phyloP scores from a whole-genome alignment of 2,329 filamentous ascomycete genomes.

The Colletotrichum somersetense region DNA sequence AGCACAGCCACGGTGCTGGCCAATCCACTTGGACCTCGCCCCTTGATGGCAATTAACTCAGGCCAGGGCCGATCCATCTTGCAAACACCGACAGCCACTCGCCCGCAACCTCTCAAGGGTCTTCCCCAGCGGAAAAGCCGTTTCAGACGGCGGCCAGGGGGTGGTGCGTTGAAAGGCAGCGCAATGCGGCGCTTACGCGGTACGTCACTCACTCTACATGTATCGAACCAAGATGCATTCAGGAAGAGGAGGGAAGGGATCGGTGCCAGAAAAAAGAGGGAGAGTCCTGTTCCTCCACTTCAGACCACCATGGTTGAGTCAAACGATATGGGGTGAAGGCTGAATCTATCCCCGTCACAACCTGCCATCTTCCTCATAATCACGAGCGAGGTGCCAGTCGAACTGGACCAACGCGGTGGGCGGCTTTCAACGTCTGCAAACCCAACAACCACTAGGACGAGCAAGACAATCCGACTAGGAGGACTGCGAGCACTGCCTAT shows the following conservation, averaged over 20 bases:
- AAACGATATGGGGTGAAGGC: slow-evolving; percentile 19
- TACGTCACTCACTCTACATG: not conserved
- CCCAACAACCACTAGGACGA: not conserved
- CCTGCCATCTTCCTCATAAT: not conserved
- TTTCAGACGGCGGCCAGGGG: slow-evolving; percentile 30
- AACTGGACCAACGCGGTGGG: not conserved
- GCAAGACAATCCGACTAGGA: not conserved
- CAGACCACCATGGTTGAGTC: not conserved
- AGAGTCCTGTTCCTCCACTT: not conserved
- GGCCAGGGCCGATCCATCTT: slow-evolving; percentile 1
- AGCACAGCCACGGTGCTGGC: slow-evolving; percentile 33
- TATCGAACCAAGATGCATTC: not conserved
- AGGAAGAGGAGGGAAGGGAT: not conserved
- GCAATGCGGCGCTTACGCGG: not conserved
- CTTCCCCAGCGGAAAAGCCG: slow-evolving; percentile 31
- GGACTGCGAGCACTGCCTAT: not conserved
- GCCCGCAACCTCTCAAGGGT: slow-evolving; percentile 18
- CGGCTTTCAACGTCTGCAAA: not conserved
- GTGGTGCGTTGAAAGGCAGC: slow-evolving; percentile 5
- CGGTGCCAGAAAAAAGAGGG: not conserved
- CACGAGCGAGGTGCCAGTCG: not conserved
- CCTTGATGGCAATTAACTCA: not conserved
- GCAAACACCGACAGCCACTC: not conserved
- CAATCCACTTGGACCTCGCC: not conserved
- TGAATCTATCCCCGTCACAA: not conserved